Percentiles rank a stretch among this genome's conserved stretches.
phyloP scores from a whole-genome alignment of 306 rosid genomes.

The Pyrus pyrifolia region DNA sequence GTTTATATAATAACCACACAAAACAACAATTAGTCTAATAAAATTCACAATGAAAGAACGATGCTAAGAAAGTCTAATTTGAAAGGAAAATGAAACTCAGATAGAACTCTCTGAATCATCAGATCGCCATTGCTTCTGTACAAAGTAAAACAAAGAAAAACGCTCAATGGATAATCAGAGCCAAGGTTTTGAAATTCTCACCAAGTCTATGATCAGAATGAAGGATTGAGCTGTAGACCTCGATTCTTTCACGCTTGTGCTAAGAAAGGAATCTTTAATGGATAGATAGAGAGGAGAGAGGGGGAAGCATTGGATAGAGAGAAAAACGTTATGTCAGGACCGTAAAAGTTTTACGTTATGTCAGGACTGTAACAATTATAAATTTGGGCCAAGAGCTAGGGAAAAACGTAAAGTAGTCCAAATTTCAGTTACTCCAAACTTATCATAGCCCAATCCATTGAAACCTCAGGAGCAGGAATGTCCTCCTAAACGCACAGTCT shows the following conservation, averaged over 20 bases:
- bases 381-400: not conserved
- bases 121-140: not conserved
- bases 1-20: not conserved
- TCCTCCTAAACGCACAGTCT: not conserved
- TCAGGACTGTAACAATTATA: not conserved
- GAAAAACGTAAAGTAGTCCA: not conserved
- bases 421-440: not conserved
- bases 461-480: not conserved
- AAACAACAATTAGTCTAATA: not conserved
- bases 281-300: not conserved
- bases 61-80: not conserved
- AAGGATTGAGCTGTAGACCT: not conserved
- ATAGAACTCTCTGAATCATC: not conserved
- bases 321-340: not conserved
- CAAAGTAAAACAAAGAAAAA: not conserved
- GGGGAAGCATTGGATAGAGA: not conserved
- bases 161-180: not conserved
- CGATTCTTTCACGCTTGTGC: not conserved
- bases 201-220: not conserved
- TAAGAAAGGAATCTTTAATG: not conserved
- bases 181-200: slow-evolving; percentile 1
- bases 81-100: not conserved
- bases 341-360: not conserved
- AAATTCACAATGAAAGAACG: not conserved
- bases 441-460: not conserved